Conservation (phyloP, 2,329 filamentous ascomycete genomes). For the Verticillium nonalfalfae region DNA sequence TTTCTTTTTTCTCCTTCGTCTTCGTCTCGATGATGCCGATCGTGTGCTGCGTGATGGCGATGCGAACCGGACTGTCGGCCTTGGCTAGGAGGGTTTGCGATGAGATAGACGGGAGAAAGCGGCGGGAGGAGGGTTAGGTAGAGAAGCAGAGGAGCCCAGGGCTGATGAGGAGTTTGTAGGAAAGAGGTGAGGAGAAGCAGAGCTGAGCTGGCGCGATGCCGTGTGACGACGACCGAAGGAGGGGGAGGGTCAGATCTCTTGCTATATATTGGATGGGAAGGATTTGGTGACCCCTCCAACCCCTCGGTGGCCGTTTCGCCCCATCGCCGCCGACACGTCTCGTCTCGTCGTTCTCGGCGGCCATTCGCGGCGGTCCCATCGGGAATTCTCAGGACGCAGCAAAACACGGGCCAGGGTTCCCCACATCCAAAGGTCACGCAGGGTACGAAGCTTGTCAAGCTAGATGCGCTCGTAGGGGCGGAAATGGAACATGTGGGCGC, state of each 20-base stretch:
- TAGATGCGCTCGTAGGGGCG: not conserved
- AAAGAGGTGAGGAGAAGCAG: not conserved
- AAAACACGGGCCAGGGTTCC: conserved; percentile 6
- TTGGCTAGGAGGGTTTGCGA: not conserved
- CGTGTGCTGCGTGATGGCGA: not conserved
- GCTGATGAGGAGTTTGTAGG: not conserved
- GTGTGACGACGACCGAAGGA: not conserved
- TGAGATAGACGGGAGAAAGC: not conserved
- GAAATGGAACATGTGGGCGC: not conserved
- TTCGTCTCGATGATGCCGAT: not conserved
- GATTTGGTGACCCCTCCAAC: not conserved
- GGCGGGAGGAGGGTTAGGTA: not conserved
- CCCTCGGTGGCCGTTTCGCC: not conserved
- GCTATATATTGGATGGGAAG: conserved; percentile 1
- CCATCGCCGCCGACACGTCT: not conserved
- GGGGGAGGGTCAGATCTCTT: not conserved
- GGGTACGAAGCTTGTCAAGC: conserved; percentile 12
- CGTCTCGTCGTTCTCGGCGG: not conserved
- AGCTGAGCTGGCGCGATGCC: not conserved
- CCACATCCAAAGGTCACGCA: conserved; percentile 12
- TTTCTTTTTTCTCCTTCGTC: not conserved
- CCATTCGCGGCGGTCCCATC: not conserved
- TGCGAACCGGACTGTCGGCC: not conserved
- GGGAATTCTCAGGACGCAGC: not conserved
- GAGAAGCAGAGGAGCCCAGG: not conserved